These are phyloP conservation scores for Podospora conica DNA, from an alignment of 495 filamentous ascomycete species.

Conservation along the genomic window DNA sequence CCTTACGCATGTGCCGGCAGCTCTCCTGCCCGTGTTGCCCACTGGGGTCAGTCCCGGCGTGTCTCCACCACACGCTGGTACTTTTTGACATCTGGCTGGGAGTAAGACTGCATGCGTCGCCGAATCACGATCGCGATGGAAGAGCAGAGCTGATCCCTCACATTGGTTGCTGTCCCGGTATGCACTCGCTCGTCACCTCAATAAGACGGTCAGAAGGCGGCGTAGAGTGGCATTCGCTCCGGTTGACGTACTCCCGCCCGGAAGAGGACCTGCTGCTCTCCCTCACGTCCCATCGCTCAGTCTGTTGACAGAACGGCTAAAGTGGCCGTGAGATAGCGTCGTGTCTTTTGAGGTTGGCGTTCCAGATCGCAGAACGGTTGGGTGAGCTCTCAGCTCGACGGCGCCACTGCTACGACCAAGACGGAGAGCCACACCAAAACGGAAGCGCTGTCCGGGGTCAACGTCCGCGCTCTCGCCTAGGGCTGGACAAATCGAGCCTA, in stretches of 20 bases:
- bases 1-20: neutral
- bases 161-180: neutral
- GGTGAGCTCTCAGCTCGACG: conserved; percentile 1
- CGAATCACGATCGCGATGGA: neutral
- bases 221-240: neutral
- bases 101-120: neutral
- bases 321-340: neutral
- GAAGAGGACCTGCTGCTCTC: neutral
- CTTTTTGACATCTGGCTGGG: neutral
- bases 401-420: conserved; percentile 13
- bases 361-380: conserved; percentile 1
- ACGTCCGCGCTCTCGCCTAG: neutral
- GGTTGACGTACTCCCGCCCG: conserved; percentile 1
- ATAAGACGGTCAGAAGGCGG: neutral
- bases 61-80: neutral
- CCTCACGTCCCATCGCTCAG: neutral
- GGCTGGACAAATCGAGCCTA: neutral
- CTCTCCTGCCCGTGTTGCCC: neutral
- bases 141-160: neutral
- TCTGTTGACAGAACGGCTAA: conserved; percentile 4
- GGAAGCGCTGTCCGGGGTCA: neutral
- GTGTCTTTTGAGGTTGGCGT: neutral
- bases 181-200: neutral
- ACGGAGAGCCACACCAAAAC: neutral
- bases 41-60: neutral